Conservation (phyloP, 2,329 filamentous ascomycete genomes). For the Colletotrichum sansevieriae region DNA sequence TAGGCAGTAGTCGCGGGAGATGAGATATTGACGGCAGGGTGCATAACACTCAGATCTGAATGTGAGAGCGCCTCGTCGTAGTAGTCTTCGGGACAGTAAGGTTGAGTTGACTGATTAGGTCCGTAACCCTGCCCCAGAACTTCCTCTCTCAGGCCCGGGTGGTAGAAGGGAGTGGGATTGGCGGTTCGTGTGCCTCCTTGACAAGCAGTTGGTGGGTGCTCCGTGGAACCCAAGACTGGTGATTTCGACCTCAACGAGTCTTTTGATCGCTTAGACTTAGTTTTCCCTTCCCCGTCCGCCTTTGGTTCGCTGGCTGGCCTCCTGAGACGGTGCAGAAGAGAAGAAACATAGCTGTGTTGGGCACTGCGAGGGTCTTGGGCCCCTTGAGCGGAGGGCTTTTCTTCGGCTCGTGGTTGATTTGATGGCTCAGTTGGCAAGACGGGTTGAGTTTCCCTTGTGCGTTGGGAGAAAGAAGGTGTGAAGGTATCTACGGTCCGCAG, state of each 20-base stretch:
- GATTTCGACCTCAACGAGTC: background rate
- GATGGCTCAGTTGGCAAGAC: background rate
- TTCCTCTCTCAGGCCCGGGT: conserved; percentile 40
- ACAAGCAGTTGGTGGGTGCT: background rate
- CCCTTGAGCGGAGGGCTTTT: background rate
- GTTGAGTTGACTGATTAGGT: conserved; percentile 23
- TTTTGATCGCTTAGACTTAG: background rate
- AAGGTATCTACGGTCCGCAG: conserved; percentile 21
- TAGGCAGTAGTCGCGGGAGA: conserved; percentile 38
- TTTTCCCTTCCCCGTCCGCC: background rate
- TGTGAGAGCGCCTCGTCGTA: conserved; percentile 30
- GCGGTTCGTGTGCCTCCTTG: conserved; percentile 47
- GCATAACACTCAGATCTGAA: conserved; percentile 4
- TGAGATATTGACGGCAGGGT: conserved; percentile 42
- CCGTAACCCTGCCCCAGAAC: conserved; percentile 41
- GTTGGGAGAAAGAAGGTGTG: background rate
- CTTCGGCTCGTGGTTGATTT: background rate
- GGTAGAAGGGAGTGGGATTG: conserved; percentile 48
- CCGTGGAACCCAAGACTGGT: background rate
- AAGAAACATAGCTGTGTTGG: conserved; percentile 1
- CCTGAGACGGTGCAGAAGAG: background rate
- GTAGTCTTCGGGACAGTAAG: background rate
- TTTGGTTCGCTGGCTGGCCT: conserved; percentile 2
- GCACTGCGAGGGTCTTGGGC: background rate
- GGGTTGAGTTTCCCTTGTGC: background rate